Conservation (phyloP, 2,329 filamentous ascomycete species). For the Diaporthe amygdali region DNA sequence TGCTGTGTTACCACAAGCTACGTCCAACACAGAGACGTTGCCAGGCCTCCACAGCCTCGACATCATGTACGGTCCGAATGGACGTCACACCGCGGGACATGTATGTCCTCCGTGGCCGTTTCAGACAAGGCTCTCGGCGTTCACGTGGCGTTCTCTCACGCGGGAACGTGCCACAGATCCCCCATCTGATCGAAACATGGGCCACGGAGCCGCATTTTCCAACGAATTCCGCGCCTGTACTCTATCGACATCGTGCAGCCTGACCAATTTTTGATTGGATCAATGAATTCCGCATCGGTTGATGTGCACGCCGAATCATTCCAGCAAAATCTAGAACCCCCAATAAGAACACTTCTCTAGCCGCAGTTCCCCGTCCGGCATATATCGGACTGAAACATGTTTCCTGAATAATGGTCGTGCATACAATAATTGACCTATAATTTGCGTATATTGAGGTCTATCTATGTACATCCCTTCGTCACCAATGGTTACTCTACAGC, state of each 20-base stretch:
- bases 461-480: background rate
- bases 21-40: background rate
- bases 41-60: background rate
- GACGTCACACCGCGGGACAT: background rate
- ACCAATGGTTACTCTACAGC: background rate
- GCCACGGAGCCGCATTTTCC: background rate
- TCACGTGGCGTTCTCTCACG: background rate
- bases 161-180: background rate
- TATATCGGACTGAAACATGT: background rate
- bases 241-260: background rate
- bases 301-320: background rate
- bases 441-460: background rate
- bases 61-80: background rate
- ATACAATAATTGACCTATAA: background rate
- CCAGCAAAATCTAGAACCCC: background rate
- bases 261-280: background rate
- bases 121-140: background rate
- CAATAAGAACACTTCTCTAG: background rate
- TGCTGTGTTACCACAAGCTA: background rate
- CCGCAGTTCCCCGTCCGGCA: background rate
- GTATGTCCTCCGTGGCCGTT: no score
- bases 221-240: background rate
- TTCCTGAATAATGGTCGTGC: background rate
- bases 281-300: background rate
- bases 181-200: background rate